Base-by-base conservation (phyloP, 768 basidiomycete genomes). In the Russula earlei region DNA sequence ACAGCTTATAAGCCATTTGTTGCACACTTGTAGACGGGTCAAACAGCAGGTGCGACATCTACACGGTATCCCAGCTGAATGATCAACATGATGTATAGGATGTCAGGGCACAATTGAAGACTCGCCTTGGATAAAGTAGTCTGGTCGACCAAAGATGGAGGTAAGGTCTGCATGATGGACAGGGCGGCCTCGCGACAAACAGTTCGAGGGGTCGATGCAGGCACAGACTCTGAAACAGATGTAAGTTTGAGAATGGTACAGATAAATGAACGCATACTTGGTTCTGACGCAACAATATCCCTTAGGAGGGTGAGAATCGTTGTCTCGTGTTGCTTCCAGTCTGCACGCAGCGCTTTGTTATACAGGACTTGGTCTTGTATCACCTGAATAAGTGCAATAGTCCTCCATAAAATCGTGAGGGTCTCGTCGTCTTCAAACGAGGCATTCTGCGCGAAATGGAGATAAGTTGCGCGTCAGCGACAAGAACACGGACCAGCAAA, bases 21-120 rank as follows among this genome's bases (percentile, higher is more conserved):
- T 93, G 91, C 2, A 92, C 83, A 22, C 79, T 75, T 4, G 65
- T 75, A 17, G 76, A 79, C 0, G 74, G 67, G 45, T 93, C 89
- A 17, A 73, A 74, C 17, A 97, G 71, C 7, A 96, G 74, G 64
- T 90, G 84, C 56, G 83, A 85, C 77, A 94, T 86, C 89, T 94
- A 62, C 0, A 48, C 25, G 47, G 14, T 15, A 40, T 56, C 38
- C n/a, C 63, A 49, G 17, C 22, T 38, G 29, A 7, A 41, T 31
- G 15, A 20, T 51, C 24, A 53, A 24, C 3, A 25, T n/a, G 4
- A n/a, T n/a, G n/a, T n/a, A n/a, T n/a, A n/a, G 46, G 12, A 17
- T 45, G 55, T 46, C 40, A 2, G 3, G 44, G 49, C 20, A 19
- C 6, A 9, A 27, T 5, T 15, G 33, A 14, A 17, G 33, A 47